Percentiles rank a stretch among this genome's conserved stretches.
Evolutionary conservation across 257 asterid species (phyloP).

Genomic region (Euphrasia confusa): DNA sequence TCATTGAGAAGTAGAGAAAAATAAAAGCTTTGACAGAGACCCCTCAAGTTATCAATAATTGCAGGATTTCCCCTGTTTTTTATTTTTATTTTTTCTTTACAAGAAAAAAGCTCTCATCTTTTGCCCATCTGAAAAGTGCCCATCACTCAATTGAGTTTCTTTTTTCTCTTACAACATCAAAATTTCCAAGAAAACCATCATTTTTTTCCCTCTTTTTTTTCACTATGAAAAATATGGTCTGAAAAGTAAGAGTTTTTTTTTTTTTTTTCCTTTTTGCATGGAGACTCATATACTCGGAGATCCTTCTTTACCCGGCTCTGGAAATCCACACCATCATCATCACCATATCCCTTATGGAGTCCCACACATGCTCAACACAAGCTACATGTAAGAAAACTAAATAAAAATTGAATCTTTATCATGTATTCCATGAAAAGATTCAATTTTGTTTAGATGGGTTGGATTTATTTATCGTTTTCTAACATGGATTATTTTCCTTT

Average conservation of each 20-base stretch:
- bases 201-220: slow-evolving; percentile 15
- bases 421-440: background rate
- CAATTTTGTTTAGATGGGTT: background rate
- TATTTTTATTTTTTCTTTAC: slow-evolving; percentile 28
- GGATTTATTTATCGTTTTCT: slow-evolving; percentile 19
- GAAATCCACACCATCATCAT: slow-evolving; percentile 36
- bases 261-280: slow-evolving; percentile 47
- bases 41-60: slow-evolving; percentile 21
- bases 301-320: slow-evolving; percentile 41
- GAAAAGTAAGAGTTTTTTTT: slow-evolving; percentile 23
- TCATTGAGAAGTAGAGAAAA: slow-evolving; percentile 40
- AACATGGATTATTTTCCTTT: slow-evolving; percentile 19
- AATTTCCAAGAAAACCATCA: background rate
- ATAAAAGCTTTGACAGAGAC: slow-evolving; percentile 31
- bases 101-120: slow-evolving; percentile 38
- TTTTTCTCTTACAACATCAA: slow-evolving; percentile 17
- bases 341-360: slow-evolving; percentile 52
- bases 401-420: background rate
- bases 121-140: slow-evolving; percentile 23
- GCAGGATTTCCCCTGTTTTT: slow-evolving; percentile 18
- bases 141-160: slow-evolving; percentile 19
- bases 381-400: background rate
- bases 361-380: slow-evolving; percentile 38
- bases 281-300: slow-evolving; percentile 66
- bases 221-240: slow-evolving; percentile 25